Percentiles rank a stretch among this genome's conserved stretches.
Evolutionary conservation across 2,329 filamentous ascomycete species (phyloP).

Genomic region (Paraphaeosphaeria sporulosa): DNA sequence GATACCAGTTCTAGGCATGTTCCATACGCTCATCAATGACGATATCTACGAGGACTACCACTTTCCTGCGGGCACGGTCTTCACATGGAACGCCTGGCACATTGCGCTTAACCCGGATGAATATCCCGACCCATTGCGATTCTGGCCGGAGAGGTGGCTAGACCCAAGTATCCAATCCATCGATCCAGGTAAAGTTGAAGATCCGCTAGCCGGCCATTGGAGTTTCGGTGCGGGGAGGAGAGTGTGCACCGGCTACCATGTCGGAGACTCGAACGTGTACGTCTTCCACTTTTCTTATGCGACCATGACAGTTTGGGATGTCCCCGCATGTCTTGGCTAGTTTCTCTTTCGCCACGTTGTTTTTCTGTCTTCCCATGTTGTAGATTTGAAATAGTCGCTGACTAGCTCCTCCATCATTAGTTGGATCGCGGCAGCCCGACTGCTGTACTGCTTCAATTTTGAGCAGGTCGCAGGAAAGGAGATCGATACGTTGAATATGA

Average conservation of each 20-base stretch:
- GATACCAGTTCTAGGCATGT: constrained; percentile 1
- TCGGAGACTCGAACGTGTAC: constrained; percentile 29
- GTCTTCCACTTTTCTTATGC: not conserved
- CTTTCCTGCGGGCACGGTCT: constrained; percentile 30
- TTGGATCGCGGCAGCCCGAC: constrained; percentile 28
- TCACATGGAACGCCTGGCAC: constrained; percentile 33
- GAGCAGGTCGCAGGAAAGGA: constrained; percentile 14
- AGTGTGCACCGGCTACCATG: constrained; percentile 27
- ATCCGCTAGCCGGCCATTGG: constrained; percentile 39
- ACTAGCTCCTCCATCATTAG: not conserved
- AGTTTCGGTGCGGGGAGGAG: constrained; percentile 29
- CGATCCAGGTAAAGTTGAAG: constrained; percentile 21
- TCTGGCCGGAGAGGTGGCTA: constrained; percentile 34
- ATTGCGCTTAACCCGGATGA: constrained; percentile 25
- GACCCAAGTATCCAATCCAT: constrained; percentile 26
- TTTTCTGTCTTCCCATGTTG: not conserved
- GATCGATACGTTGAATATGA: constrained; percentile 29
- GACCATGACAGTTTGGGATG: not conserved
- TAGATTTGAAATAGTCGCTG: not conserved
- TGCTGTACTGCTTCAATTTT: constrained; percentile 33
- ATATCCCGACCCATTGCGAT: constrained; percentile 24
- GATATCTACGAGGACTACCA: constrained; percentile 32
- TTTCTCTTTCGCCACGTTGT: not conserved
- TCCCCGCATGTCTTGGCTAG: not conserved
- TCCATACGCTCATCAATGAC: constrained; percentile 26